Base-by-base conservation (phyloP, 2,329 filamentous ascomycete genomes). In the Fusarium zealandicum region DNA sequence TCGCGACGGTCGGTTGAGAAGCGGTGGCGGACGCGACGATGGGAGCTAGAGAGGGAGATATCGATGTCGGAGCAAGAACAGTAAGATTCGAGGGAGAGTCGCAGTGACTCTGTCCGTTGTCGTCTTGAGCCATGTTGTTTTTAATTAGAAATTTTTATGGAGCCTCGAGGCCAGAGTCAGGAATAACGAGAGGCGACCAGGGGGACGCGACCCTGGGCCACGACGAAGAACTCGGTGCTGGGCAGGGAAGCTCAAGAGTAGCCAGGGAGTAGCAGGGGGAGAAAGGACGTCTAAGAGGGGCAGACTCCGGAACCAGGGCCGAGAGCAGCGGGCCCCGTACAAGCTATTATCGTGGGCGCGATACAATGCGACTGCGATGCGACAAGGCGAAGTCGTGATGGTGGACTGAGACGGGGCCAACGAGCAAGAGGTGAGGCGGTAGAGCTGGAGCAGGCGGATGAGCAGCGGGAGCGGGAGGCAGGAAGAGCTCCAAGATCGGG, bases 131-230 rank as follows among this genome's bases (percentile, higher is more conserved):
- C 66, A 69, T 69, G 63, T 67, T 69, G 66, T 63, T 69, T 71
- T 70, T 71, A 70, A 72, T 70, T 71, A 69, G 63, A 67, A 70
- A 66, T 61, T 70, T 70, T 73, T 72, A 73, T 73, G 71, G 71
- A 72, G 71, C 70, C 67, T 57, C 58, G 60, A 65, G 66, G 60
- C 59, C 64, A 70, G 63, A 71, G 70, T 64, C 64, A 65, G 65
- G 66, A 70, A 67, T 57, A 63, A 66, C 54, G 59, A 63, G 57
- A 64, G 51, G 59, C 49, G 63, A 65, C 61, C 63, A 57, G 65
- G 63, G 64, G 59, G 66, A 67, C 47, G 59, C 63, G 65, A 71
- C 69, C 69, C 69, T 66, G 65, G 69, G 58, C 59, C 59, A 66
- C 63, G 60, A 60, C 66, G 59, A 42, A 65, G 54, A 52, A 51